Percentiles rank a stretch among this genome's conserved stretches.
Evolutionary conservation across 1,139 yeast genomes (phyloP).

Genomic region (Yamadazyma friedrichii): DNA sequence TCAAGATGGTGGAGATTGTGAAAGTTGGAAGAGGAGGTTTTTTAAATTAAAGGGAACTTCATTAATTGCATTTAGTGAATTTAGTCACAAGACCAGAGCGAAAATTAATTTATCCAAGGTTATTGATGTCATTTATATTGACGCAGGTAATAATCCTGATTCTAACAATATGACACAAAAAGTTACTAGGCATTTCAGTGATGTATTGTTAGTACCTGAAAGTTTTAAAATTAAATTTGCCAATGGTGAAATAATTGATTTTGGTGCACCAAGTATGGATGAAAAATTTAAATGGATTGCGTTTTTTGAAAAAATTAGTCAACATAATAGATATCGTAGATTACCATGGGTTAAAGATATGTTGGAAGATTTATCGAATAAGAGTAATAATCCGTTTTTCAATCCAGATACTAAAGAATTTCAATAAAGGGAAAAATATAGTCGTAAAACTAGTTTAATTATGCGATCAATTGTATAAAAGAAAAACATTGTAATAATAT

Average conservation of each 20-base stretch:
- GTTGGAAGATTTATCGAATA: conserved; percentile 22
- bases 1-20: conserved; percentile 81
- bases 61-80: conserved; percentile 65
- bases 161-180: conserved; percentile 16
- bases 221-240: conserved; percentile 63
- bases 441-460: too few species aligned
- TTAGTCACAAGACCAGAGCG: conserved; percentile 60
- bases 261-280: conserved; percentile 61
- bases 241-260: conserved; percentile 68
- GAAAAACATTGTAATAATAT: background rate
- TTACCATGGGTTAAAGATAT: conserved; percentile 72
- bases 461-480: background rate
- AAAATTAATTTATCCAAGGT: conserved; percentile 65
- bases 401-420: conserved; percentile 10
- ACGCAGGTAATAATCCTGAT: conserved; percentile 37
- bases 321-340: conserved; percentile 51
- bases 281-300: conserved; percentile 59
- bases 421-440: conserved; percentile 4
- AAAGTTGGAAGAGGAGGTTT: conserved; percentile 58
- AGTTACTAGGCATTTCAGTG: conserved; percentile 59
- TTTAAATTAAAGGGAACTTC: conserved; percentile 61
- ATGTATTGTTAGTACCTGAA: conserved; percentile 58
- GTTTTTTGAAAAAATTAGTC: conserved; percentile 51
- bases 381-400: conserved; percentile 17
- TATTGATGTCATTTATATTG: conserved; percentile 51